Base-by-base conservation (phyloP, 2,329 filamentous ascomycete species). In the Achaetomium macrosporum region DNA sequence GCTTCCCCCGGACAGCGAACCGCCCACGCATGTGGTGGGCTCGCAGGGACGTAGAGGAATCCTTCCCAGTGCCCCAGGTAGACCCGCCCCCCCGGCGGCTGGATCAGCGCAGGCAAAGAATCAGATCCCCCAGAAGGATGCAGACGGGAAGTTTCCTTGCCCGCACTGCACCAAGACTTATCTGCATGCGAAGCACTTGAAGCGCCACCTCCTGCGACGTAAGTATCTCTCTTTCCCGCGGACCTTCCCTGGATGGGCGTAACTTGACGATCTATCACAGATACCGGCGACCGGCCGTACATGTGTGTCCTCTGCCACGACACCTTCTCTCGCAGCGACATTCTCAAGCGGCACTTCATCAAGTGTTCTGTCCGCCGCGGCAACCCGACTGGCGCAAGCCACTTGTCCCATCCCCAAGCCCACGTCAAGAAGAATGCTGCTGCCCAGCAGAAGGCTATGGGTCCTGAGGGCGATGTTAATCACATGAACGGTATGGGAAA, bases 131-230 rank as follows among this genome's bases (percentile, higher is more conserved):
- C 87, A 89, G 63, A 96, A 97, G 76, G 92, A 97, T 70, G 90
- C 90, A 9, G 92, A 97, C 69, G 93, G 93, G 67, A 97, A 97
- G 76, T 99, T 95, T 68, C 92, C 93, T 55, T 99, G 93, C 73
- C 90, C 90, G 64, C 91, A 97, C 71, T 99, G 93, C 75, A 96
- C 90, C 65, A 97, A 97, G 78, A 96, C 91, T 7, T 99, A 99
- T 68, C 78, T 97, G 53, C 93, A 97, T 69, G 88, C 92, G 43
- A 97, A 99, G 78, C 93, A 97, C 73, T 73, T 97, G 63, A 97
- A 97, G 81, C 87, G 93, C 65, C 93, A 97, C 78, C 81, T 97
- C 55, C 76, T 97, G 63, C 81, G 93, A 79, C 93, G 92, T 96
- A 81, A 90, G 91, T 87, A 59, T 25, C 44, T 47, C 36, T 20